Base-by-base conservation (phyloP, 1,139 yeast genomes). In the Kurtzmaniella quercitrusa region DNA sequence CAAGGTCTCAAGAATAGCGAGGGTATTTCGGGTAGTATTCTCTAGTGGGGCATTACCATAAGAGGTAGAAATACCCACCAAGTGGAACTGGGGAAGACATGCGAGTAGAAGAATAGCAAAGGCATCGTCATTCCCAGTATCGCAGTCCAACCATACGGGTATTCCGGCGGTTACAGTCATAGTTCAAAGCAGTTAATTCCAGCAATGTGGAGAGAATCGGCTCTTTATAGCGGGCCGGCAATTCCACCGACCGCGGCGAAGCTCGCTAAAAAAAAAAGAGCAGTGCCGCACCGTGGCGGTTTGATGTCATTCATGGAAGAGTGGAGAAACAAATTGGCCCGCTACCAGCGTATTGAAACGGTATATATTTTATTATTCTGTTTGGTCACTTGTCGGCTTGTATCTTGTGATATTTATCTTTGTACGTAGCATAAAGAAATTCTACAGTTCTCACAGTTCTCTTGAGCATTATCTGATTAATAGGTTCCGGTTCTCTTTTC, bases 61-160 rank as follows among this genome's bases (percentile, higher is more conserved):
- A 6, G 85, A 87, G 0, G 96, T 84, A 16, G 95, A 84, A 22
- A 88, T 74, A 1, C 95, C 96, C 3, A 84, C 58, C 8, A 88
- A 63, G 9, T 79, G 57, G 57, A 82, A 78, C 34, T 71, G 63
- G 0, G 86, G 86, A 48, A 79, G 74, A 56, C 74, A 80, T 4
- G 79, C 65, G 0, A 87, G 78, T 33, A 88, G 53, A 16, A 86
- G 65, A 6, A 88, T 69, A 8, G 95, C 96, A 42, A 87, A 76
- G 2, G 88, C 86, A 55, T 88, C 97, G 57, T 88, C 96, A 54
- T 86, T 93, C 2, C 96, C 96, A 0, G 96, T 95, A 57, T 88
- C 96, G 57, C 96, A 88, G 63, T 88, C 96, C n/a, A 88, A 60
- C 96, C 96, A 86, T 5, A 87, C 54, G 1, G 91, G 91, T 17